These are phyloP conservation scores for Cornus kousa DNA, from an alignment of 148 eudicot species.

Conservation along the genomic window DNA sequence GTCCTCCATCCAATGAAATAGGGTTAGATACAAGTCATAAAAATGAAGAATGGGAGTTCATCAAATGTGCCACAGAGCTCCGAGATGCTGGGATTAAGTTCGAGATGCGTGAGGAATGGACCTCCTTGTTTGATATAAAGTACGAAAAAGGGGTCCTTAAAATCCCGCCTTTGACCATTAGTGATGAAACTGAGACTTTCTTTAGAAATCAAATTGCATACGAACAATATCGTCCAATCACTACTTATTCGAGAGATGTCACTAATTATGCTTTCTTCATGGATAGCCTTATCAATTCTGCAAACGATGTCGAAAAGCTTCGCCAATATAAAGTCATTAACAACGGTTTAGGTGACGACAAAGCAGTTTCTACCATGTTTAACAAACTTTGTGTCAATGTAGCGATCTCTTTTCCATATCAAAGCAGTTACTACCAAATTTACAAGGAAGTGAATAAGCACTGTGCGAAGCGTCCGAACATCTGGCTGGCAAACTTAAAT, in stretches of 20 bases:
- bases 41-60: too few species aligned
- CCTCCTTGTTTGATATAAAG: too few species aligned
- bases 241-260: not conserved
- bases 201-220: not conserved
- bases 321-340: not conserved
- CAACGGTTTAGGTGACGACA: not conserved
- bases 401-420: rapidly evolving
- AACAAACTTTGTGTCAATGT: not conserved
- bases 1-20: too few species aligned
- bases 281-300: not conserved
- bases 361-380: not conserved
- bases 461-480: too few species aligned
- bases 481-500: too few species aligned
- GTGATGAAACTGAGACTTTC: not conserved
- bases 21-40: too few species aligned
- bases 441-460: too few species aligned
- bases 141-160: not conserved
- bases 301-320: not conserved
- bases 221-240: not conserved
- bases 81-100: too few species aligned
- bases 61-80: too few species aligned
- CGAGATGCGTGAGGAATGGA: too few species aligned
- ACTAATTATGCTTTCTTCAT: not conserved
- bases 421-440: not conserved
- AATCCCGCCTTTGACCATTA: not conserved